Percentiles rank a stretch among this genome's conserved stretches.
Conservation (phyloP, 2,329 filamentous ascomycete genomes). For the Nemania serpens region DNA sequence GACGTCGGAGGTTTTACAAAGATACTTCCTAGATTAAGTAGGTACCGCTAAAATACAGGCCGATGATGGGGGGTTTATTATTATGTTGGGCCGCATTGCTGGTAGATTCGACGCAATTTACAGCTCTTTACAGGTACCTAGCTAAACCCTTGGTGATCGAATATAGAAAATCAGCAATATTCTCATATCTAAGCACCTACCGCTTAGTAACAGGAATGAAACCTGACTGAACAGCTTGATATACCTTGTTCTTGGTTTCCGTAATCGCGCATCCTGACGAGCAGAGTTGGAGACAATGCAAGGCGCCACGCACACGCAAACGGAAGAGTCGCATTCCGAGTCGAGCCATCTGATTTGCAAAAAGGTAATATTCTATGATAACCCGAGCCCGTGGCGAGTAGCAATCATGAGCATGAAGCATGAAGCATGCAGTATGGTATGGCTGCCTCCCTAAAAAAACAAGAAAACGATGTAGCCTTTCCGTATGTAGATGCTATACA, state of each 20-base stretch:
- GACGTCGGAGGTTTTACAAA: constrained; percentile 36
- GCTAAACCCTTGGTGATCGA: too few relatives aligned
- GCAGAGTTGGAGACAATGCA: neutral
- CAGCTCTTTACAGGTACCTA: too few relatives aligned
- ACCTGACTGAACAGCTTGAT: too few relatives aligned
- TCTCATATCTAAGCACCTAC: too few relatives aligned
- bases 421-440: neutral
- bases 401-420: neutral
- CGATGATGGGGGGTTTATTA: too few relatives aligned
- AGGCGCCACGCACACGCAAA: neutral
- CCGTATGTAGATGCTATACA: neutral
- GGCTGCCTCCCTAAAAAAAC: too few relatives aligned
- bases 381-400: neutral
- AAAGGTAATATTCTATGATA: constrained; percentile 17
- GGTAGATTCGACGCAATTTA: too few relatives aligned
- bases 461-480: neutral
- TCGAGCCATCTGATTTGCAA: neutral
- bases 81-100: too few relatives aligned
- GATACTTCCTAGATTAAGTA: too few relatives aligned
- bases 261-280: neutral
- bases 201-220: too few relatives aligned
- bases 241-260: neutral
- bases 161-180: too few relatives aligned
- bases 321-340: neutral
- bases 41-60: too few relatives aligned